Evolutionary conservation across 2,329 filamentous ascomycete species (phyloP), one percentile per base, ranked within the genome.

Genomic region (Aspergillus luchuensis): DNA sequence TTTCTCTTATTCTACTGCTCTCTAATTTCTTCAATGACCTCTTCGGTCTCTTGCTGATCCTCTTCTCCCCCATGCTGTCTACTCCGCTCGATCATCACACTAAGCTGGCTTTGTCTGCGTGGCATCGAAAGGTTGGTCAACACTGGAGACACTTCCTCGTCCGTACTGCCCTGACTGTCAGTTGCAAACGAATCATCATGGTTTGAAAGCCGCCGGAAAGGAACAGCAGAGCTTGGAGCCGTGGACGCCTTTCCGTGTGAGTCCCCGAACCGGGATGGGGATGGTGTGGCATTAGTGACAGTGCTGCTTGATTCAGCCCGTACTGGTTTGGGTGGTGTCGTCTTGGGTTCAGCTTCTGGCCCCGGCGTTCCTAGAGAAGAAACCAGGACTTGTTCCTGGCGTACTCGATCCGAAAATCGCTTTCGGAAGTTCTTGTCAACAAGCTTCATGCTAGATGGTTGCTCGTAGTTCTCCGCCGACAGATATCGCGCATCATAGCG

Each of bases 341-440:
- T 45, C 23, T n/a, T 45, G 17, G 45, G 38, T 33, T 25, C 23
- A 2, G 25, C 8, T 15, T 17, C 19, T 10, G 49, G 17, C n/a
- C 33, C 28, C 3, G 30, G 21, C 7, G 49, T 51, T 21, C 36
- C 60, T 25, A 60, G 51, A 50, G 56, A 66, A 17, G 53, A 62
- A 59, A 60, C 58, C 51, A 53, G 38, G 15, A 39, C n/a, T 4
- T 45, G 45, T 19, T 71, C 68, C 15, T 66, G 66, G 15, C 61
- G 61, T 23, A 66, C 60, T 54, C 66, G 69, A 62, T 78, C 72
- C 6, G 71, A 72, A 57, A 79, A 79, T 28, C 69, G 71, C 6
- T 67, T 61, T 3, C 77, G 74, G 60, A 79, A 79, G 50, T 73
- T 70, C 30, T 69, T 73, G 15, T 75, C 71, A 10, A 78, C 75